These are phyloP conservation scores for Wickerhamomyces silvicola DNA, from an alignment of 805 yeast genomes.

Conservation along the genomic window DNA sequence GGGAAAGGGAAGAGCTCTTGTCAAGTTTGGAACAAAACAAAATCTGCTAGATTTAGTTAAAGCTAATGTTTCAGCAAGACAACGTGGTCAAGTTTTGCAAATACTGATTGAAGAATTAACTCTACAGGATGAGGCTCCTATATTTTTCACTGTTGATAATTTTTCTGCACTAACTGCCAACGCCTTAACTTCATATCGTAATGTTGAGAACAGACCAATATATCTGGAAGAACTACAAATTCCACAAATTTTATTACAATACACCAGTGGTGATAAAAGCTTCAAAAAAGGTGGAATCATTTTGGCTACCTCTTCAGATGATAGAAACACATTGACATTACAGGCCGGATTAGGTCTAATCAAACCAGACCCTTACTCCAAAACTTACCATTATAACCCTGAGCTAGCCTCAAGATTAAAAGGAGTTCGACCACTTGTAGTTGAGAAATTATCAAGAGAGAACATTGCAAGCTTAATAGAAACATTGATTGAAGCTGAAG, in stretches of 20 bases:
- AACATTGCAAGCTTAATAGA: slow-evolving; percentile 39
- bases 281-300: slow-evolving; percentile 62
- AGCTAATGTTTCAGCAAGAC: slow-evolving; percentile 31
- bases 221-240: slow-evolving; percentile 59
- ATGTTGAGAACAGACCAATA: slow-evolving; percentile 47
- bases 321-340: slow-evolving; percentile 48
- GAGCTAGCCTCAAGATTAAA: slow-evolving; percentile 42
- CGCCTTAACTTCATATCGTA: slow-evolving; percentile 54
- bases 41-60: slow-evolving; percentile 40
- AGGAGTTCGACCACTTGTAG: slow-evolving; percentile 31
- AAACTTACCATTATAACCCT: slow-evolving; percentile 43
- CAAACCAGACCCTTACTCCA: slow-evolving; percentile 51
- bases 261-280: slow-evolving; percentile 42
- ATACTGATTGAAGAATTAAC: slow-evolving; percentile 51
- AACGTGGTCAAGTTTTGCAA: slow-evolving; percentile 40
- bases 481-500: slow-evolving; percentile 33
- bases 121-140: slow-evolving; percentile 46
- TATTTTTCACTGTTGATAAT: slow-evolving; percentile 67
- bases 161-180: slow-evolving; percentile 54
- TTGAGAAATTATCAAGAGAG: slow-evolving; percentile 36
- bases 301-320: slow-evolving; percentile 53
- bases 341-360: slow-evolving; percentile 50
- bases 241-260: slow-evolving; percentile 47
- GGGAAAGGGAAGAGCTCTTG: slow-evolving; percentile 25
- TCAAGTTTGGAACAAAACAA: slow-evolving; percentile 23